Evolutionary conservation across 2,329 filamentous ascomycete genomes (phyloP), one percentile per base, ranked within the genome.

Genomic region (Aspergillus caelatus): DNA sequence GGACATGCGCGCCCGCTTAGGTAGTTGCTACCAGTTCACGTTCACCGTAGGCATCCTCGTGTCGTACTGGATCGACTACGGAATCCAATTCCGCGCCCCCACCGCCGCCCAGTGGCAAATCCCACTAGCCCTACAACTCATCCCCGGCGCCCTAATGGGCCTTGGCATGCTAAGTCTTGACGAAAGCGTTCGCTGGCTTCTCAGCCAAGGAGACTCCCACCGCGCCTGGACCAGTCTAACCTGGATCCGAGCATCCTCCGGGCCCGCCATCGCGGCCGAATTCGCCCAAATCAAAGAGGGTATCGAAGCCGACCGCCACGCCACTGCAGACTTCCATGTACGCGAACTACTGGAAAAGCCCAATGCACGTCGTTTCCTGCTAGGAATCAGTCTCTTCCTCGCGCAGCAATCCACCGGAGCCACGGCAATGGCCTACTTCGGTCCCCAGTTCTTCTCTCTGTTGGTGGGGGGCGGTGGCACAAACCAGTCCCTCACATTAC

Each of bases 31-130:
- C 68, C 83, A 85, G 66, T 80, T 82, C 62, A 81, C 83, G 64
- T 85, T 79, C 66, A 82, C 81, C 0, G 73, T 81, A 65, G 78
- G 84, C 1, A 85, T 85, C 58, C 81, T 85, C 52, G 74, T 78
- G 0, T 83, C 81, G 4, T 86, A 86, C 70, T 86, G 83, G 82
- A 77, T 86, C 50, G 83, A 85, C 71, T 86, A 85, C 60, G 82
- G 67, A 1, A 68, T 75, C 12, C 72, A 75, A 26, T 70, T 69
- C 23, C 69, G 74, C 62, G 56, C 66, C 3, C 39, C 63, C 3
- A 76, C 46, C 7, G 66, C 80, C 0, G 72, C 72, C 2, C 84
- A 87, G 72, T 87, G 84, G 85, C 84, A 86, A 71, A 80, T 86
- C 32, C 85, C 84, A 1, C 80, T 87, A 59, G 84, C 82, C 0